Evolutionary conservation across 1,139 yeast genomes (phyloP), one percentile per base, ranked within the genome.

Genomic region (Hemisphaericaspora lyxosophila): DNA sequence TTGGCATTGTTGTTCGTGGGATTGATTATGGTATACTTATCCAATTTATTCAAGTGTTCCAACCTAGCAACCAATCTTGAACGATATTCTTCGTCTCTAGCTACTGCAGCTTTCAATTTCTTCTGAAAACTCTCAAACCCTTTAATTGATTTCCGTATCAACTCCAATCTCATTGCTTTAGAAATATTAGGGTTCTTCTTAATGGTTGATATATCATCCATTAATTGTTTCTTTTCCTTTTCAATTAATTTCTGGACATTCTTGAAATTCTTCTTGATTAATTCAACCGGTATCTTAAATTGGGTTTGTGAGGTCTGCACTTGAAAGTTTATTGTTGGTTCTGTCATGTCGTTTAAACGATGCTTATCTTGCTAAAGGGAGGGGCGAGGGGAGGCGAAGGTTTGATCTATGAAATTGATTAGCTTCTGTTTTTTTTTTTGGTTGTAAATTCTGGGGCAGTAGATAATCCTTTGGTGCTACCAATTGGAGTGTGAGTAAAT

Each of bases 241-340:
- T 80, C 85, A n/a, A 79, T 67, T 9, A 77, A 59, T 49, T 70
- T 77, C 49, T 80, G 84, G 14, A 79, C 64, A 26, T 58, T 54
- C 53, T 78, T 80, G 57, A 79, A 72, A 50, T 82, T 82, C 61
- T 74, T 78, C 47, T 70, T 70, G 34, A 81, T 61, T 13, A 82
- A 61, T 48, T 82, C 87, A 16, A 73, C 64, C 1, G 90, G 90
- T 1, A 82, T 76, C 38, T 70, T 70, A 58, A 82, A 81, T 41
- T 75, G 78, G 2, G 80, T 69, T 55, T 70, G 73, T 47, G 75
- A 57, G 1, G 71, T 57, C 43, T 68, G 73, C 16, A 70, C 55
- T 34, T 67, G 71, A 53, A 70, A 70, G 46, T 67, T 66, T 14
- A 70, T 43, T 0, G 70, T 64, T 5, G 73, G 69, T 32, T 67